Conservation (phyloP, 1,284 basidiomycete species). For the Irpex sp. region DNA sequence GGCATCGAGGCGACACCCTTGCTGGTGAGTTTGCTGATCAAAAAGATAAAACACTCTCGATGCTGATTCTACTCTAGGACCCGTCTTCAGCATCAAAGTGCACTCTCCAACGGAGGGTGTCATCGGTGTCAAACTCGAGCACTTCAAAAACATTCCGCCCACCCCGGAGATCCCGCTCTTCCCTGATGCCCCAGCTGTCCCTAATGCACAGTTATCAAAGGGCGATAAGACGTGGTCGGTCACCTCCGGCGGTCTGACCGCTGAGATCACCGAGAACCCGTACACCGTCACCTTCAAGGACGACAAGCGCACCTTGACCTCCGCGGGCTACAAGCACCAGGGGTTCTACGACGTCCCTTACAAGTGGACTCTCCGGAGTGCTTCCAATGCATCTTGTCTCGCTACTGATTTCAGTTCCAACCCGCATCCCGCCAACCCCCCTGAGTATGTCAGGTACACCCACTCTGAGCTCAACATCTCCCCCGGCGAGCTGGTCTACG, state of each 20-base stretch:
- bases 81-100: slow-evolving; percentile 53
- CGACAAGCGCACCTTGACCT: slow-evolving; percentile 42
- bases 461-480: slow-evolving; percentile 64
- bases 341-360: slow-evolving; percentile 61
- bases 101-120: slow-evolving; percentile 64
- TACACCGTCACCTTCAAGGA: slow-evolving; percentile 60
- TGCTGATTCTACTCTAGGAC: slow-evolving; percentile 32
- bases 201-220: slow-evolving; percentile 35
- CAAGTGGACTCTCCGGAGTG: slow-evolving; percentile 53
- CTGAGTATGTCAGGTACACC: slow-evolving; percentile 50
- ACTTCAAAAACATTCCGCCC: slow-evolving; percentile 44
- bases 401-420: slow-evolving; percentile 53
- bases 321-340: slow-evolving; percentile 56
- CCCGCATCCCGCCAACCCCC: slow-evolving; percentile 40
- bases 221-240: slow-evolving; percentile 33
- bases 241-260: slow-evolving; percentile 39
- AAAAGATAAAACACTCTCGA: background rate
- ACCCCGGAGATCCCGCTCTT: slow-evolving; percentile 56
- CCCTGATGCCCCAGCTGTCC: slow-evolving; percentile 49
- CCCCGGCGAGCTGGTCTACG: slow-evolving; percentile 68
- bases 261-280: slow-evolving; percentile 51
- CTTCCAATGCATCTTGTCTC: slow-evolving; percentile 57
- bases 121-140: slow-evolving; percentile 58
- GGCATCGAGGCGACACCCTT: slow-evolving; percentile 64
- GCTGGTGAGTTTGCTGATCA: slow-evolving; percentile 37